Evolutionary conservation across 1,284 basidiomycete species (phyloP).

Genomic region (Ustilago sp.): DNA sequence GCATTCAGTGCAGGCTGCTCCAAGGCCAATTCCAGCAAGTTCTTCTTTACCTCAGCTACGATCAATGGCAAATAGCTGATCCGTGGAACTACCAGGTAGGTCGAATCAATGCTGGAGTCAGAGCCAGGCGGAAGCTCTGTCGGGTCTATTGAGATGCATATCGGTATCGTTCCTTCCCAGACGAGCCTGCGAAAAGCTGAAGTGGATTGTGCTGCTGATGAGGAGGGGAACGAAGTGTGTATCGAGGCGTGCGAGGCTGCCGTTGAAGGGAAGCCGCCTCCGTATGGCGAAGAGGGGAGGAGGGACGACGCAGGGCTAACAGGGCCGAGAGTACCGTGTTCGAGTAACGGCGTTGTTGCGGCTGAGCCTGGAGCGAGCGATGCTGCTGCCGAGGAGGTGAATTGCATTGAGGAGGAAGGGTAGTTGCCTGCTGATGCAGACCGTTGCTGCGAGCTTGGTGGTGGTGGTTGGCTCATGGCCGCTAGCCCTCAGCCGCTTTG

Average conservation of each 20-base stretch:
- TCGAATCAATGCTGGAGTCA: conserved; percentile 41
- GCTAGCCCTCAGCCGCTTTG: too few species aligned
- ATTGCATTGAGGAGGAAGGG: conserved; percentile 18
- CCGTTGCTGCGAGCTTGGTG: conserved; percentile 36
- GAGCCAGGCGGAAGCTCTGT: conserved; percentile 44
- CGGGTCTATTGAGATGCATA: conserved; percentile 48
- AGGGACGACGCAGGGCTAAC: conserved; percentile 21
- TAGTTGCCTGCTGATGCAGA: conserved; percentile 42
- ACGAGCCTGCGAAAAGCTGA: conserved; percentile 44
- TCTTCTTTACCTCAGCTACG: conserved; percentile 47
- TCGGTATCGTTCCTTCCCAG: conserved; percentile 57
- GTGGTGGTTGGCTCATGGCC: conserved; percentile 35
- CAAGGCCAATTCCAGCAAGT: conserved; percentile 52
- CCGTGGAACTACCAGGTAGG: conserved; percentile 55
- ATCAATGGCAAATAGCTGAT: conserved; percentile 61
- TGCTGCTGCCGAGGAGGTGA: conserved; percentile 13
- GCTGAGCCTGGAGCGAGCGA: conserved; percentile 15
- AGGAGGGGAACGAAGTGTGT: conserved; percentile 1
- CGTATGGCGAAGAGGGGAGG: conserved; percentile 20
- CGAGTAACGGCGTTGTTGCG: conserved; percentile 25
- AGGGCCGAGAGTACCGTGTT: conserved; percentile 15
- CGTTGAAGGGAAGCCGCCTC: conserved; percentile 8
- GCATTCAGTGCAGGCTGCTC: conserved; percentile 33
- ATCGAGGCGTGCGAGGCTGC: conserved; percentile 22
- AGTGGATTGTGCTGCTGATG: conserved; percentile 15